These are phyloP conservation scores for Nothophoma quercina DNA, from an alignment of 2,329 filamentous ascomycete species.

Conservation along the genomic window DNA sequence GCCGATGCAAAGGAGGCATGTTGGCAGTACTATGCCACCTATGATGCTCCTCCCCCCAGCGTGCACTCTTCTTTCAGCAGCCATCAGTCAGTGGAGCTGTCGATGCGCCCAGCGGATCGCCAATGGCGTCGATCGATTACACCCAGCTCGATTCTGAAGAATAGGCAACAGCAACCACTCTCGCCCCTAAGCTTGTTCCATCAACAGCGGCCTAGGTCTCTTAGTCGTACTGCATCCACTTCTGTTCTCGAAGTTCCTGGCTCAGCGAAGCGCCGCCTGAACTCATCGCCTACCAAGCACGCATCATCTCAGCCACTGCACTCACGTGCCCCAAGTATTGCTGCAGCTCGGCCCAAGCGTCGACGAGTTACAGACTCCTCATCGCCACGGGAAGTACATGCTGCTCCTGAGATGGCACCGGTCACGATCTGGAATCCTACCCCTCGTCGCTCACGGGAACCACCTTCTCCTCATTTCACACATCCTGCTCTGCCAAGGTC, in stretches of 20 bases:
- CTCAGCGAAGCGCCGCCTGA: conserved; percentile 42
- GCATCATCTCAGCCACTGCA: conserved; percentile 34
- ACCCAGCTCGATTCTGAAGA: conserved; percentile 43
- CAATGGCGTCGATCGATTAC: conserved; percentile 47
- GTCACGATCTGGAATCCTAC: conserved; percentile 46
- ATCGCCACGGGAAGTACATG: conserved; percentile 26
- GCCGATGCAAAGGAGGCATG: conserved; percentile 69
- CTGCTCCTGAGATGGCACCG: conserved; percentile 31
- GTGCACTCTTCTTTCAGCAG: conserved; percentile 56
- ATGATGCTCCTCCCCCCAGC: conserved; percentile 64
- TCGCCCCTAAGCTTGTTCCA: conserved; percentile 48
- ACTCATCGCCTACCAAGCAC: conserved; percentile 40
- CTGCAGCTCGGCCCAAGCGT: conserved; percentile 52
- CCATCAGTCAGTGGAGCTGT: conserved; percentile 40
- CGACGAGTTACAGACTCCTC: conserved; percentile 53
- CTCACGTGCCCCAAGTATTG: conserved; percentile 49
- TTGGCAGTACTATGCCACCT: conserved; percentile 71
- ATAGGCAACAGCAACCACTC: conserved; percentile 40
- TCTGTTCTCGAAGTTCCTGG: conserved; percentile 34
- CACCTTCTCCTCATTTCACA: conserved; percentile 52
- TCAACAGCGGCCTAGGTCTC: conserved; percentile 34
- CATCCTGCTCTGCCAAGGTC: conserved; percentile 35
- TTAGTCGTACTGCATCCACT: conserved; percentile 39
- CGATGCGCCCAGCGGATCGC: conserved; percentile 45
- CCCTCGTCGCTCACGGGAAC: conserved; percentile 55